Percentiles rank a stretch among this genome's conserved stretches.
phyloP scores from a whole-genome alignment of 1,284 basidiomycete species.

The Puccinia polysora region DNA sequence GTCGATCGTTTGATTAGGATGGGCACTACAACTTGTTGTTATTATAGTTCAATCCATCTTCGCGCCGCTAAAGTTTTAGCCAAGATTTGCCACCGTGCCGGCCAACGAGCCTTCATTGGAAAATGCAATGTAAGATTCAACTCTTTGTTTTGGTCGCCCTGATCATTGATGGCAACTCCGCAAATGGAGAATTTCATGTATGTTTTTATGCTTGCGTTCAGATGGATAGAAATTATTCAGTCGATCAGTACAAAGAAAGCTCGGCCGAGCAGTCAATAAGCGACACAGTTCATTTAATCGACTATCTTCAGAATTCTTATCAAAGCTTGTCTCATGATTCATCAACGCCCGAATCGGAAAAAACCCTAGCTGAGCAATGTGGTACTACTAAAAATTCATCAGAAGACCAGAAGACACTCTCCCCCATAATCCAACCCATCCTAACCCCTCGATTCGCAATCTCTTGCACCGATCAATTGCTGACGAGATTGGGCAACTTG shows the following conservation, averaged over 20 bases:
- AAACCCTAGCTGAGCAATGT: too few relatives aligned
- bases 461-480: slow-evolving; percentile 72
- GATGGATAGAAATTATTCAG: slow-evolving; percentile 18
- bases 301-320: slow-evolving; percentile 18
- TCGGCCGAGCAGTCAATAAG: slow-evolving; percentile 21
- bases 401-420: too few relatives aligned
- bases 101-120: slow-evolving; percentile 82
- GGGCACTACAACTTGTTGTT: slow-evolving; percentile 88
- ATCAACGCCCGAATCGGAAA: background rate
- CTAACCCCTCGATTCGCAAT: slow-evolving; percentile 94
- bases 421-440: slow-evolving; percentile 72
- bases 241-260: slow-evolving; percentile 25
- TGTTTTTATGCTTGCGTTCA: slow-evolving; percentile 47
- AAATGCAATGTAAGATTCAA: slow-evolving; percentile 92
- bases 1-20: slow-evolving; percentile 69
- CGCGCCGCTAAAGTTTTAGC: slow-evolving; percentile 76
- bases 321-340: slow-evolving; percentile 19
- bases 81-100: slow-evolving; percentile 65
- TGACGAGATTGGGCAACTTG: slow-evolving; percentile 64
- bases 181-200: background rate
- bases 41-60: slow-evolving; percentile 79
- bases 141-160: slow-evolving; percentile 65
- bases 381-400: background rate
- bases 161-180: slow-evolving; percentile 54
- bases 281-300: slow-evolving; percentile 20